Evolutionary conservation across 2,329 filamentous ascomycete species (phyloP).

Genomic region (Penicillium nordicum): DNA sequence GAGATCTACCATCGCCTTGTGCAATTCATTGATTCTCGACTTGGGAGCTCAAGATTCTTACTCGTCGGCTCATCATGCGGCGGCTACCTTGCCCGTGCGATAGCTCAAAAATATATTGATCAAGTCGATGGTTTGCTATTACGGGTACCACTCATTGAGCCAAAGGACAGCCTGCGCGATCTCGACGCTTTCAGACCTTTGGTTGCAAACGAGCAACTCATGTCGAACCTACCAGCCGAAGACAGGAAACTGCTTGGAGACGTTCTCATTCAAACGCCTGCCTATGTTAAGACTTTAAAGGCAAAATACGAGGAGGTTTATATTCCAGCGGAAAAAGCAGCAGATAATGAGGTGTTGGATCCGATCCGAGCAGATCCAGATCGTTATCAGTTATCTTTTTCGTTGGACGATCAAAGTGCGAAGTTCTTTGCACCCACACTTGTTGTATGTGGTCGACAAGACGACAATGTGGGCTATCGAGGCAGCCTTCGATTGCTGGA

Average conservation of each 20-base stretch:
- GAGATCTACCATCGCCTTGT: slow-evolving; percentile 26
- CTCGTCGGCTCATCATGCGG: slow-evolving; percentile 30
- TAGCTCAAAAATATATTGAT: slow-evolving; percentile 25
- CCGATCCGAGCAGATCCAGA: slow-evolving; percentile 26
- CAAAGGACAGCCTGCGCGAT: slow-evolving; percentile 23
- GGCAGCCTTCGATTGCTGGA: slow-evolving; percentile 29
- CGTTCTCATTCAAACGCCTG: slow-evolving; percentile 27
- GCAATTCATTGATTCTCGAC: slow-evolving; percentile 27
- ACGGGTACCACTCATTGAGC: slow-evolving; percentile 29
- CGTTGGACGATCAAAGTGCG: slow-evolving; percentile 11
- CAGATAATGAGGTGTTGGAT: slow-evolving; percentile 23
- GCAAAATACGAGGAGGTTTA: slow-evolving; percentile 17
- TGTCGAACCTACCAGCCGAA: slow-evolving; percentile 21
- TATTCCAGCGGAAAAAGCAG: slow-evolving; percentile 17
- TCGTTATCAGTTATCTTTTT: slow-evolving; percentile 25
- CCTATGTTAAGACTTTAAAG: slow-evolving; percentile 23
- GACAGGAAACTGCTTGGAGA: slow-evolving; percentile 24
- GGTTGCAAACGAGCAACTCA: slow-evolving; percentile 22
- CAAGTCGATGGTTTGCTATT: slow-evolving; percentile 28
- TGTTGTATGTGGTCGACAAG: slow-evolving; percentile 29
- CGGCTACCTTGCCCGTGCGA: slow-evolving; percentile 28
- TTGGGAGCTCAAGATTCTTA: slow-evolving; percentile 23
- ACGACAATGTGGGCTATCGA: slow-evolving; percentile 28
- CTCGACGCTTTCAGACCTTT: slow-evolving; percentile 25
- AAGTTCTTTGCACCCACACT: slow-evolving; percentile 30